phyloP scores from a whole-genome alignment of 371 early-diverging fungal species.

The Mortierella sp. region DNA sequence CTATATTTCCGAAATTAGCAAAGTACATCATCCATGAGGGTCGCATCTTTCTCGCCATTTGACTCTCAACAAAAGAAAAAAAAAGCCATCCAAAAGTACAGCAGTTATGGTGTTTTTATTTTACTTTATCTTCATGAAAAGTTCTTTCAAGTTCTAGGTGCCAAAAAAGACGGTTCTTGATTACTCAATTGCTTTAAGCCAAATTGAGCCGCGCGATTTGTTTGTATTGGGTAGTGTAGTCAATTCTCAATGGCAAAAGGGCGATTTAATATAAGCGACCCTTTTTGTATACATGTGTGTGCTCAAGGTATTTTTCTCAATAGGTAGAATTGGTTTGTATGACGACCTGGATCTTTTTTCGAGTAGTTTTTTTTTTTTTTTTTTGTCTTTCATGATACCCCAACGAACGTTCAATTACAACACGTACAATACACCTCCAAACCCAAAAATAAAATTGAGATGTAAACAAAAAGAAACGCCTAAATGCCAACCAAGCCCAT shows the following conservation, averaged over 20 bases:
- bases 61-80: neutral
- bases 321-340: neutral
- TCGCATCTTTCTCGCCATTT: too few species aligned
- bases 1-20: neutral
- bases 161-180: neutral
- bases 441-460: neutral
- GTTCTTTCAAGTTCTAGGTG: neutral
- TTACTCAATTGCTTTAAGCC: neutral
- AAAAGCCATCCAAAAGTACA: neutral
- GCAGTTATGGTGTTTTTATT: neutral
- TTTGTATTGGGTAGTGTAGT: too few species aligned
- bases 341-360: neutral
- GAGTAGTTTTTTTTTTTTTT: neutral
- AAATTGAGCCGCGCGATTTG: neutral
- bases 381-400: too few species aligned
- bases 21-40: neutral
- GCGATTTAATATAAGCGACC: conserved; percentile 1
- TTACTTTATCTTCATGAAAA: neutral
- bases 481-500: conserved; percentile 3
- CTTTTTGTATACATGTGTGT: neutral
- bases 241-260: conserved; percentile 19
- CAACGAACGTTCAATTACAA: neutral
- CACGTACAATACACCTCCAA: neutral
- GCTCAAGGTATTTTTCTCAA: conserved; percentile 1
- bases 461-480: neutral